These are phyloP conservation scores for Solioccasus polychromus DNA, from an alignment of 768 basidiomycete genomes.

Conservation along the genomic window DNA sequence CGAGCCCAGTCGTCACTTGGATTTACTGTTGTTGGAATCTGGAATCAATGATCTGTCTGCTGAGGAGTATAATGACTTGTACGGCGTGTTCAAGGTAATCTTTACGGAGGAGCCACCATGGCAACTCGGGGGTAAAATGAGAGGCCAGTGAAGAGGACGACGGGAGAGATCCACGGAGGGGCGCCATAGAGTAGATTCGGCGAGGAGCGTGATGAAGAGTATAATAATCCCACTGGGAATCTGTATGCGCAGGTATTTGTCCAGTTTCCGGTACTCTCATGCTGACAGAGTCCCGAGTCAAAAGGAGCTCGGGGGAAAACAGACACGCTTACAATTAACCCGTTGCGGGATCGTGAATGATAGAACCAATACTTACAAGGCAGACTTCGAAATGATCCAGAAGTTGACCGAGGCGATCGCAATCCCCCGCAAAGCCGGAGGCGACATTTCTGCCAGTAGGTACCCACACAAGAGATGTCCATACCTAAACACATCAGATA, in stretches of 20 bases:
- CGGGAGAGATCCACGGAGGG: slow-evolving; percentile 33
- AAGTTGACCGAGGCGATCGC: slow-evolving; percentile 26
- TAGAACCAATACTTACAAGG: neutral
- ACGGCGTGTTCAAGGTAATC: slow-evolving; percentile 26
- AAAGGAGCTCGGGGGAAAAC: too few relatives aligned
- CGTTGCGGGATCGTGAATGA: slow-evolving; percentile 8
- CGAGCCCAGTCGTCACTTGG: slow-evolving; percentile 27
- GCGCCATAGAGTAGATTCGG: slow-evolving; percentile 12
- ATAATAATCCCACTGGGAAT: slow-evolving; percentile 22
- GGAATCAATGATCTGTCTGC: slow-evolving; percentile 21
- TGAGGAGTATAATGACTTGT: slow-evolving; percentile 16
- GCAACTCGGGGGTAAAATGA: slow-evolving; percentile 31
- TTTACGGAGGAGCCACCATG: slow-evolving; percentile 35
- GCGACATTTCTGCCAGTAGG: slow-evolving; percentile 30
- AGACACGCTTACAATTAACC: slow-evolving; percentile 20
- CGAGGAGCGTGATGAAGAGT: neutral
- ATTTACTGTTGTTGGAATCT: slow-evolving; percentile 23
- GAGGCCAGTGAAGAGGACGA: slow-evolving; percentile 30
- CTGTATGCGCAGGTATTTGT: slow-evolving; percentile 23
- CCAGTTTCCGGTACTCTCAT: slow-evolving; percentile 22
- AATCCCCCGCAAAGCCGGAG: slow-evolving; percentile 25
- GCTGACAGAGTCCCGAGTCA: slow-evolving; percentile 3
- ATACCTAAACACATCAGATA: too few relatives aligned
- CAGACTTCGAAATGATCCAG: slow-evolving; percentile 22
- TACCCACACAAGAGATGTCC: slow-evolving; percentile 23